phyloP scores from a whole-genome alignment of 129 eudicot genomes.

The Logfia minima region DNA sequence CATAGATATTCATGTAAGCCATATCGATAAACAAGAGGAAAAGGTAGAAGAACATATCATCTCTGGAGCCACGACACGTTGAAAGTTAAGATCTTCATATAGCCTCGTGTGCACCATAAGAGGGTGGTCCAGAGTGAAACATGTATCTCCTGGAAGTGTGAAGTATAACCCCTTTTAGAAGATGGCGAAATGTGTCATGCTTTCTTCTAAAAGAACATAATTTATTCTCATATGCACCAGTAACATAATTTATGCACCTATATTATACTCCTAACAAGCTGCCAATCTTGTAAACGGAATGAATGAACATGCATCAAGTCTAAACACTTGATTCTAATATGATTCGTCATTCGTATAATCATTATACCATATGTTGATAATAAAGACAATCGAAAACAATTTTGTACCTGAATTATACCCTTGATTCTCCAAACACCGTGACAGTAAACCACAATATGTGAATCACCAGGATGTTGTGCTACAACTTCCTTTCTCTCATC shows the following conservation, averaged over 20 bases:
- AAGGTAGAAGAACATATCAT: conserved; percentile 14
- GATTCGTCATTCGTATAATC: too few relatives aligned
- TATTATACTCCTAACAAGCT: too few relatives aligned
- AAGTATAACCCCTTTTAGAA: conserved; percentile 34
- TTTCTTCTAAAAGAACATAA: conserved; percentile 2
- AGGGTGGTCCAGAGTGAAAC: conserved; percentile 45
- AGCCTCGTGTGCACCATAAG: conserved; percentile 44
- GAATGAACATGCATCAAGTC: conserved; percentile 15
- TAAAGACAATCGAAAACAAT: neutral
- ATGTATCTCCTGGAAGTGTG: conserved; percentile 57
- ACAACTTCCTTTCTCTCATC: conserved; percentile 88
- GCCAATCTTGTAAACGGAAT: too few relatives aligned
- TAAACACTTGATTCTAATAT: neutral
- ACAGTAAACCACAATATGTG: conserved; percentile 68
- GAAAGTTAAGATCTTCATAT: conserved; percentile 38
- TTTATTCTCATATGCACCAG: neutral
- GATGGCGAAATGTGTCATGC: neutral
- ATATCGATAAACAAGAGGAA: conserved; percentile 12
- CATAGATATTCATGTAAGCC: too few relatives aligned
- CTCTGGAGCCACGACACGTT: conserved; percentile 33
- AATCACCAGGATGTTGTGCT: conserved; percentile 86
- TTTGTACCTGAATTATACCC: conserved; percentile 91
- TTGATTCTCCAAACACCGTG: conserved; percentile 99
- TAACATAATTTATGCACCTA: too few relatives aligned
- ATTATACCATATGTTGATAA: too few relatives aligned